Conservation (phyloP, 2,329 filamentous ascomycete genomes). For the Trichophyton verrucosum region DNA sequence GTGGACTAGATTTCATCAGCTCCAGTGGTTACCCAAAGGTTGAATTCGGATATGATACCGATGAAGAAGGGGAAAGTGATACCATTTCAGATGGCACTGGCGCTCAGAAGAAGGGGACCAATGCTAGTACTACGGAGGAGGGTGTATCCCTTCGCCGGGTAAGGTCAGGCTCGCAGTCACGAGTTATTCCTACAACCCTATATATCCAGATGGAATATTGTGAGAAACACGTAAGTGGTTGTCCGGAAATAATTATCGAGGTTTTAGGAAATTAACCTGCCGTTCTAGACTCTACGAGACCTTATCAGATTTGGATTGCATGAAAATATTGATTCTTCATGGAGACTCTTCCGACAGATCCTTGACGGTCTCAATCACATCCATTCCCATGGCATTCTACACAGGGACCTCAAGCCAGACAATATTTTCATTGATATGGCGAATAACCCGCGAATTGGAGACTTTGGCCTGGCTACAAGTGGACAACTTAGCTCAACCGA, state of each 20-base stretch:
- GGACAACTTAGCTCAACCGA: conserved; percentile 47
- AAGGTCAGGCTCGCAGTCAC: conserved; percentile 37
- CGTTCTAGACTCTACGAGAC: conserved; percentile 62
- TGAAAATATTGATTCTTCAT: conserved; percentile 64
- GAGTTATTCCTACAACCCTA: conserved; percentile 57
- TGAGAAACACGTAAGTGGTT: conserved; percentile 57
- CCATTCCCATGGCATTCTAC: conserved; percentile 80
- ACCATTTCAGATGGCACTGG: conserved; percentile 24
- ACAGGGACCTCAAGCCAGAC: conserved; percentile 91
- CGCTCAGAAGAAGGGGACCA: conserved; percentile 5
- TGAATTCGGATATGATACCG: conserved; percentile 56
- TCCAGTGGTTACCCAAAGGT: conserved; percentile 66
- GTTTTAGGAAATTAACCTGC: conserved; percentile 4
- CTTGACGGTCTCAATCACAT: conserved; percentile 84
- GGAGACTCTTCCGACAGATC: conserved; percentile 84
- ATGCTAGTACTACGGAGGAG: conserved; percentile 17
- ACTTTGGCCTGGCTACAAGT: conserved; percentile 88
- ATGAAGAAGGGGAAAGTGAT: conserved; percentile 31
- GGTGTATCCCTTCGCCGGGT: conserved; percentile 29
- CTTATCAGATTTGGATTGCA: conserved; percentile 65
- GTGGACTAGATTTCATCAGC: conserved; percentile 86
- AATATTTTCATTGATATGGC: conserved; percentile 91
- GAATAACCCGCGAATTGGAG: conserved; percentile 88
- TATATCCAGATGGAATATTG: conserved; percentile 99
- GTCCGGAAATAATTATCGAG: background rate